Evolutionary conservation across 1,284 basidiomycete species (phyloP).

Genomic region (Trichosporon inkin): DNA sequence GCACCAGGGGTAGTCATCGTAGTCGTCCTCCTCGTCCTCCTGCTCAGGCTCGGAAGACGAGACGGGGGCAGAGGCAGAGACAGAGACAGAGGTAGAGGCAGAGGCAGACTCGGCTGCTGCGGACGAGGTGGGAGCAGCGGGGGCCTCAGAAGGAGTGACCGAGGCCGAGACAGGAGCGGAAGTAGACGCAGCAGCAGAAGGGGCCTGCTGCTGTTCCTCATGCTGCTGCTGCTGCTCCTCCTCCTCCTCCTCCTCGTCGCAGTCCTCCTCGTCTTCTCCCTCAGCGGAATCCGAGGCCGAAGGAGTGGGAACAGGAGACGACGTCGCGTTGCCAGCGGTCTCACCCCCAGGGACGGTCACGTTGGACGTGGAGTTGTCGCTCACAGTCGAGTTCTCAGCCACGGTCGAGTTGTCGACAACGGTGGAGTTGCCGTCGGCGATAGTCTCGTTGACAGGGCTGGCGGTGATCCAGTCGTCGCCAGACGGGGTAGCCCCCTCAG

Average conservation of each 20-base stretch:
- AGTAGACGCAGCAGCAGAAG: background rate
- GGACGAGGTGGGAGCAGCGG: constrained; percentile 51
- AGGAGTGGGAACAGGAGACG: background rate
- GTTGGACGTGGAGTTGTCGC: background rate
- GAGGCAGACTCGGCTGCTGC: background rate
- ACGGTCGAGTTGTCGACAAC: background rate
- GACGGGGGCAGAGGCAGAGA: background rate
- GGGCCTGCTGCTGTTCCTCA: background rate
- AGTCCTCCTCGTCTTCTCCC: constrained; percentile 12
- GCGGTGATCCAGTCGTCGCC: constrained; percentile 6
- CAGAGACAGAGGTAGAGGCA: background rate
- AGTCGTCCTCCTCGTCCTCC: background rate
- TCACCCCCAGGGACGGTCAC: background rate
- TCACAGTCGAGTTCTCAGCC: background rate
- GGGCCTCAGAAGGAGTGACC: constrained; percentile 56
- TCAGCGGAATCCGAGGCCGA: background rate
- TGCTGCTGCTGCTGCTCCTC: background rate
- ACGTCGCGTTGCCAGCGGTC: background rate
- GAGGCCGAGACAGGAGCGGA: background rate
- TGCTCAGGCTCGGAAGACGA: constrained; percentile 1
- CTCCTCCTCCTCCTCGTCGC: constrained; percentile 17
- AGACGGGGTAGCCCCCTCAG: background rate
- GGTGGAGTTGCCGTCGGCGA: background rate
- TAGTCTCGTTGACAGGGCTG: too few species aligned
- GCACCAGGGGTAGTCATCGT: constrained; percentile 10